These are phyloP conservation scores for Colletotrichum gloeosporioides DNA, from an alignment of 2,329 filamentous ascomycete species.

Conservation along the genomic window DNA sequence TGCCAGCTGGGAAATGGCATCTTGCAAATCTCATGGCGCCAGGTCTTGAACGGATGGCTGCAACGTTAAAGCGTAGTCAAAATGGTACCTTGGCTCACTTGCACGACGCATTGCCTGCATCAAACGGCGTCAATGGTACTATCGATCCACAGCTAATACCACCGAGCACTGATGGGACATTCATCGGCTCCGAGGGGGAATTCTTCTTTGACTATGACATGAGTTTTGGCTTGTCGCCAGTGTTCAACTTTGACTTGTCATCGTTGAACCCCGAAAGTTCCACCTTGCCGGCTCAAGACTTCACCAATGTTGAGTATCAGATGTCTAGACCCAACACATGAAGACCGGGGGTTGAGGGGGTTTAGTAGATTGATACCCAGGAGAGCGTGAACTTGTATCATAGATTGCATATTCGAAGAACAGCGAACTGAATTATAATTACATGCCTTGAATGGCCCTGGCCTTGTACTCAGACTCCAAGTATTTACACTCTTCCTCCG, in stretches of 20 bases:
- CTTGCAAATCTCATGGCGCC: slow-evolving; percentile 51
- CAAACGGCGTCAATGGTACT: not conserved
- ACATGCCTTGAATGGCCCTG: slow-evolving; percentile 40
- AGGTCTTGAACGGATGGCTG: slow-evolving; percentile 47
- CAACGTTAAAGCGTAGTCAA: not conserved
- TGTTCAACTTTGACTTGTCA: slow-evolving; percentile 32
- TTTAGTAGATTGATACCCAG: not conserved
- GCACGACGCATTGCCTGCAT: not conserved
- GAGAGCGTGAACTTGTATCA: not conserved
- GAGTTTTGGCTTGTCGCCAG: slow-evolving; percentile 31
- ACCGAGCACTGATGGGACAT: not conserved
- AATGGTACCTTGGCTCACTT: not conserved
- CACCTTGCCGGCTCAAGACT: not conserved
- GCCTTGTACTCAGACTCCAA: slow-evolving; percentile 60
- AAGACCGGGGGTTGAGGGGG: accelerated
- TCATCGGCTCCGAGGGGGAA: slow-evolving; percentile 16
- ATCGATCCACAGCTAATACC: not conserved
- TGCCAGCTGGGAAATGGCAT: slow-evolving; percentile 48
- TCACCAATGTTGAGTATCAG: not conserved
- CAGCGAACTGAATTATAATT: not conserved
- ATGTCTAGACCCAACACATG: not conserved
- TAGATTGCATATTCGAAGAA: not conserved
- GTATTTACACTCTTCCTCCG: slow-evolving; percentile 35
- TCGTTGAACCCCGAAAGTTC: not conserved
- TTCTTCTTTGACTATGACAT: slow-evolving; percentile 29